A percentile compares a stretch with the other conserved stretches of the same genome.
Conservation (phyloP, 106 monocot genomes). For the Allium cepa region DNA sequence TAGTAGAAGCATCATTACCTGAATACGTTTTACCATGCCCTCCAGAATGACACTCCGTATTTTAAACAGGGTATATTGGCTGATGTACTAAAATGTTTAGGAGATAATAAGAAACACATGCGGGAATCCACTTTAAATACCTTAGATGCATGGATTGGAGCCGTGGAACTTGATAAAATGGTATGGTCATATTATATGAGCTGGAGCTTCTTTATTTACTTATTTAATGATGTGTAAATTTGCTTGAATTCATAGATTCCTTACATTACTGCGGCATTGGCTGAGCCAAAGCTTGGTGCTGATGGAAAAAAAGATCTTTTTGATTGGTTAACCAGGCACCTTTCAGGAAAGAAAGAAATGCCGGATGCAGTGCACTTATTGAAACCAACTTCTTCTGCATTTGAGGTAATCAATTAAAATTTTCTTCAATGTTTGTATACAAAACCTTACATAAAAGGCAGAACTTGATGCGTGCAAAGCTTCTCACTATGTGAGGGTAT, state of each 20-base stretch:
- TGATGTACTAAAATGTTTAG: slow-evolving; percentile 92
- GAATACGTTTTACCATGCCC: too few relatives aligned
- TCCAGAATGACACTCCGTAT: neutral
- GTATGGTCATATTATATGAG: slow-evolving; percentile 14
- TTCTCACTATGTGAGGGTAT: neutral
- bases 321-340: slow-evolving; percentile 90
- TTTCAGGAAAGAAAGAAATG: slow-evolving; percentile 52
- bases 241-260: slow-evolving; percentile 46
- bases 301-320: slow-evolving; percentile 98
- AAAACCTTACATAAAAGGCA: too few relatives aligned
- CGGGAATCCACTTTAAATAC: slow-evolving; percentile 79
- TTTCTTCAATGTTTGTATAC: neutral
- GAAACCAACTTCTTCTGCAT: slow-evolving; percentile 70
- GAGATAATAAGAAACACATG: slow-evolving; percentile 99
- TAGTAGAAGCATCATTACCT: neutral
- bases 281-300: slow-evolving; percentile 75
- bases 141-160: slow-evolving; percentile 83
- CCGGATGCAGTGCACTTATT: slow-evolving; percentile 80
- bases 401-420: slow-evolving; percentile 38
- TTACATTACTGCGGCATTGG: slow-evolving; percentile 63
- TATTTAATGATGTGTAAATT: neutral
- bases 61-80: slow-evolving; percentile 59
- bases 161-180: slow-evolving; percentile 94
- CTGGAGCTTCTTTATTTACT: neutral
- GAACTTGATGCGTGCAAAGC: too few relatives aligned